These are phyloP conservation scores for Coemansia sp. DNA, from an alignment of 192 early-diverging fungal genomes.

Conservation along the genomic window DNA sequence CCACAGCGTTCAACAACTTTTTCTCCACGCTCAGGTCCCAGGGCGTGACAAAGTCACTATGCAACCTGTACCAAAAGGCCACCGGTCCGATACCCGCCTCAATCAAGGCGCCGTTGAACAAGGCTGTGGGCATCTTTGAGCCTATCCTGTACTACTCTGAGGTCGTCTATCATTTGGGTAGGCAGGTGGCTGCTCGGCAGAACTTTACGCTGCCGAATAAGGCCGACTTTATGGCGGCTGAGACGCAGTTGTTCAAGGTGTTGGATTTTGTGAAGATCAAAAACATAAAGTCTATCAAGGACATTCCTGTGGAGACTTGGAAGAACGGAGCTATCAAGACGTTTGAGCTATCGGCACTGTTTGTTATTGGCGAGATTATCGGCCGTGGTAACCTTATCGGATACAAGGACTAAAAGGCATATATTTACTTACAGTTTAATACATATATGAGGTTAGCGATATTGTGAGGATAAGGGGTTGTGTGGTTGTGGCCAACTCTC, in stretches of 20 bases:
- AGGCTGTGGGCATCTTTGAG: conserved; percentile 47
- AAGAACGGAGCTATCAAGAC: conserved; percentile 55
- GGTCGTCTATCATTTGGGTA: conserved; percentile 48
- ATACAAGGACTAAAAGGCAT: conserved; percentile 42
- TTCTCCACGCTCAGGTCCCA: conserved; percentile 16
- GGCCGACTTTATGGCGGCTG: conserved; percentile 46
- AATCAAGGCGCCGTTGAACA: conserved; percentile 48
- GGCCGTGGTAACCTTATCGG: conserved; percentile 54
- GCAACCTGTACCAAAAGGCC: conserved; percentile 52
- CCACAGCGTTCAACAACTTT: conserved; percentile 31
- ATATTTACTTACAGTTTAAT: not conserved
- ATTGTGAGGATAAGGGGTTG: not conserved
- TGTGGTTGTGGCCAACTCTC: not conserved
- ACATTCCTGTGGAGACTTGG: conserved; percentile 45
- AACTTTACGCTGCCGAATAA: conserved; percentile 51
- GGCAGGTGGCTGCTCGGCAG: conserved; percentile 48
- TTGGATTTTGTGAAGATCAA: conserved; percentile 43
- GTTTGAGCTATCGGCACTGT: conserved; percentile 53
- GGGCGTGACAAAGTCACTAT: conserved; percentile 48
- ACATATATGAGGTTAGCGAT: not conserved
- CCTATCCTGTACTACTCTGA: conserved; percentile 54
- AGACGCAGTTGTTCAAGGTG: conserved; percentile 57
- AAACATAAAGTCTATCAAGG: conserved; percentile 53
- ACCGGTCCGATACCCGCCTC: conserved; percentile 47
- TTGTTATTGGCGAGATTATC: conserved; percentile 49